A percentile compares a stretch with the other conserved stretches of the same genome.
Evolutionary conservation across 352 stramenopile genomes (phyloP).

Genomic region (Phytophthora sojae): DNA sequence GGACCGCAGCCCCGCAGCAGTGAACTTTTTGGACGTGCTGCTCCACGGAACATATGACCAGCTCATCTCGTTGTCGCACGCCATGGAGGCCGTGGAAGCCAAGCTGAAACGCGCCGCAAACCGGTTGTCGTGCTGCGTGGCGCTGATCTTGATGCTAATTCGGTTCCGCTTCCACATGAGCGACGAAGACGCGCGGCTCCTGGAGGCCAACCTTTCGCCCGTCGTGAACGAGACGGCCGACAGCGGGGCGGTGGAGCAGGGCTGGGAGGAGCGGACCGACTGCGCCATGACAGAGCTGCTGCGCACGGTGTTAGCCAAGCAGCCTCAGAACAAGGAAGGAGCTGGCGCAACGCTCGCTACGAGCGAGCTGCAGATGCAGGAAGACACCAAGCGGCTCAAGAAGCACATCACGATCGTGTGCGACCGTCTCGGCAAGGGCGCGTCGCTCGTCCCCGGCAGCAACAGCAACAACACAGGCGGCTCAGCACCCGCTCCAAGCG

Average conservation of each 20-base stretch:
- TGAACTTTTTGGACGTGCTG: constrained; percentile 87
- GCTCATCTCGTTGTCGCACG: constrained; percentile 74
- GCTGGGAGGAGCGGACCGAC: constrained; percentile 91
- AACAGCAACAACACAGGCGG: constrained; percentile 2
- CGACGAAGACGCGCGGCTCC: constrained; percentile 61
- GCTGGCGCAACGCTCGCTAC: constrained; percentile 34
- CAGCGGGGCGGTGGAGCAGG: constrained; percentile 58
- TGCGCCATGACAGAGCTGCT: constrained; percentile 88
- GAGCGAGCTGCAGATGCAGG: constrained; percentile 66
- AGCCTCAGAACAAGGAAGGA: constrained; percentile 50
- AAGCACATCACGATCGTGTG: constrained; percentile 93
- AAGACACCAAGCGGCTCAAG: constrained; percentile 89
- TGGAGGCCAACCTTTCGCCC: constrained; percentile 77
- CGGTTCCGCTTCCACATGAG: constrained; percentile 82
- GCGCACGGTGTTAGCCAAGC: constrained; percentile 74
- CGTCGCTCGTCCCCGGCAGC: constrained; percentile 42
- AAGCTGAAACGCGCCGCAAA: constrained; percentile 66
- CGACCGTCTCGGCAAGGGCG: constrained; percentile 87
- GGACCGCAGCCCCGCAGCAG: constrained; percentile 81
- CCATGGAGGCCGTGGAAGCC: constrained; percentile 68
- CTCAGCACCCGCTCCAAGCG: constrained; percentile 17
- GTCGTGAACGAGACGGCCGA: constrained; percentile 50
- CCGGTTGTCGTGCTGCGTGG: constrained; percentile 75
- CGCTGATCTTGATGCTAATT: constrained; percentile 87
- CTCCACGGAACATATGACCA: constrained; percentile 89